Evolutionary conservation across 805 yeast species (phyloP).

Genomic region (Zygosaccharomyces bailii): DNA sequence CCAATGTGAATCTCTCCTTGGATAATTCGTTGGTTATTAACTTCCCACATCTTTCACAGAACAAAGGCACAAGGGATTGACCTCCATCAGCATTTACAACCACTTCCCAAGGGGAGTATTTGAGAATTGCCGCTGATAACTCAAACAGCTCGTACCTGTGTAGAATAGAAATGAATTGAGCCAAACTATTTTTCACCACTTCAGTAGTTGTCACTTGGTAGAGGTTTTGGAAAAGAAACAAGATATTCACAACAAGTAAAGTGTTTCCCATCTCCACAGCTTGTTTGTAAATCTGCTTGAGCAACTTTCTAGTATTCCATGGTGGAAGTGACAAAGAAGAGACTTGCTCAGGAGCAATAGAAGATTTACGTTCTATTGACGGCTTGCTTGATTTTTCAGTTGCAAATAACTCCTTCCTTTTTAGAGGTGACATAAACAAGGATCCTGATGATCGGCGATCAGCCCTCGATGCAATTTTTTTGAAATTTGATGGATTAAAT

Average conservation of each 20-base stretch:
- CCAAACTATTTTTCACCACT: constrained; percentile 30
- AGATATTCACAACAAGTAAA: constrained; percentile 28
- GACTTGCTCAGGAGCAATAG: neutral
- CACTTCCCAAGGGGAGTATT: constrained; percentile 35
- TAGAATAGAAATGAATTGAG: constrained; percentile 31
- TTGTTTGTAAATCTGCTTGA: constrained; percentile 31
- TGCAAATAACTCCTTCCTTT: neutral
- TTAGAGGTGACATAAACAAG: constrained; percentile 3
- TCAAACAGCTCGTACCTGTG: constrained; percentile 37
- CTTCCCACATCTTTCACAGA: constrained; percentile 58
- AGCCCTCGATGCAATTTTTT: neutral
- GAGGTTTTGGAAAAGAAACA: constrained; percentile 33
- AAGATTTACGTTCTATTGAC: neutral
- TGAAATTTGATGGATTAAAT: neutral
- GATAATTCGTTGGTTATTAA: constrained; percentile 58
- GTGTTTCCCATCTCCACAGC: constrained; percentile 34
- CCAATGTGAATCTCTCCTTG: constrained; percentile 37
- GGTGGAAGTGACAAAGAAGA: constrained; percentile 23
- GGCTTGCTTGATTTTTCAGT: neutral
- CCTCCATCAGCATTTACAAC: constrained; percentile 28
- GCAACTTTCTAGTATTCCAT: constrained; percentile 31
- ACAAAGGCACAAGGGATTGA: constrained; percentile 46
- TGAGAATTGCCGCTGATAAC: constrained; percentile 34
- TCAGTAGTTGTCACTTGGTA: constrained; percentile 26
- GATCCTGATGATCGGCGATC: constrained; percentile 6